Percentiles rank a stretch among this genome's conserved stretches.
phyloP scores from a whole-genome alignment of 208 protist genomes.

The Trypanosoma vivax region DNA sequence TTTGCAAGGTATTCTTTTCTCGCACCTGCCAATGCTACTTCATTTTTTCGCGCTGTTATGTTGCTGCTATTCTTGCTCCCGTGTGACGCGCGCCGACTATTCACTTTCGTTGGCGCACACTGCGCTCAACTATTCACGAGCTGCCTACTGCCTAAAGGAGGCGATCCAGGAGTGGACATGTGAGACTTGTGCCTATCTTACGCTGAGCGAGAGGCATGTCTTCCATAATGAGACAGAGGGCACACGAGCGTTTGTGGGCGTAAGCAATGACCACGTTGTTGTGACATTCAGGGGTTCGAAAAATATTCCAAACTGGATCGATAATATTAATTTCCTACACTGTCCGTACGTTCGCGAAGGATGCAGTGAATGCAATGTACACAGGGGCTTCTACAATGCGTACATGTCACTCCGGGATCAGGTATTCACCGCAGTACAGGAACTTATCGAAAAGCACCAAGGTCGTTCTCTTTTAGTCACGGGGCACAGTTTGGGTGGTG shows the following conservation, averaged over 20 bases:
- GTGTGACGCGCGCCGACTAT: neutral
- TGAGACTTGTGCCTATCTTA: slow-evolving; percentile 11
- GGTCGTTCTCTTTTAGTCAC: slow-evolving; percentile 43
- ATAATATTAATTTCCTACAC: slow-evolving; percentile 37
- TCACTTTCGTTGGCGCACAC: slow-evolving; percentile 5
- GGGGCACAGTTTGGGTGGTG: slow-evolving; percentile 75
- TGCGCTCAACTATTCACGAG: slow-evolving; percentile 41
- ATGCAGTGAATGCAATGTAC: slow-evolving; percentile 29
- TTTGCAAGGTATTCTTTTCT: no score
- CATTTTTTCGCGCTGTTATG: slow-evolving; percentile 1
- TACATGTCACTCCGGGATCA: slow-evolving; percentile 29
- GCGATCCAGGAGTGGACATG: slow-evolving; percentile 31
- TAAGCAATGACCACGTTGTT: slow-evolving; percentile 27
- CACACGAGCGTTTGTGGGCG: slow-evolving; percentile 30
- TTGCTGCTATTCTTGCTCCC: neutral
- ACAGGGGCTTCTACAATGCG: slow-evolving; percentile 49
- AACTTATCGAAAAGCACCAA: slow-evolving; percentile 25
- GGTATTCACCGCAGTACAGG: slow-evolving; percentile 24
- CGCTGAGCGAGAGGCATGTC: slow-evolving; percentile 25
- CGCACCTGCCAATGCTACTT: neutral
- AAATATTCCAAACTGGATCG: slow-evolving; percentile 63
- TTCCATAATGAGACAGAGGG: slow-evolving; percentile 27
- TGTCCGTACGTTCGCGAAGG: slow-evolving; percentile 25
- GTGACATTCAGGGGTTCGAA: slow-evolving; percentile 51
- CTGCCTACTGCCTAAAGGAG: slow-evolving; percentile 35